Base-by-base conservation (phyloP, 2,329 filamentous ascomycete species). In the Pseudonectria foliicola region DNA sequence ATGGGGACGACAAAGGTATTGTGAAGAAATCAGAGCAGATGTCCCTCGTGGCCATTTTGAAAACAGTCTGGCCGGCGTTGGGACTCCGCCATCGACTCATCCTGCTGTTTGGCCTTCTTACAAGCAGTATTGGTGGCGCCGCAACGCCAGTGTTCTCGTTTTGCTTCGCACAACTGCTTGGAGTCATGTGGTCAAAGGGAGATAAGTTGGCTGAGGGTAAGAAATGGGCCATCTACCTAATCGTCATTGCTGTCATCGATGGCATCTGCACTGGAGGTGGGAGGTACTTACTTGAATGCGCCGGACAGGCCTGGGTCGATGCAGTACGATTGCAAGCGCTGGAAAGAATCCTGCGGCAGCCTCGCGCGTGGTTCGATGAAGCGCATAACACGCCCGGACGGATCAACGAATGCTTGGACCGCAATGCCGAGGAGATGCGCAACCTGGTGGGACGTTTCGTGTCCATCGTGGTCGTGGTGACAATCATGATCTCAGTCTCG, bases 361-460 rank as follows among this genome's bases (percentile, higher is more conserved):
- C 85, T 1, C 79, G 74, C 41, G 61, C 72, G 4, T 96, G 88
- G 81, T 94, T 94, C 48, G 80, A 87, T 43, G 65, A 71, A 32
- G 68, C 81, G 2, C 67, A 69, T 24, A 84, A 92, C 55, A 75
- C 72, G 0, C 64, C 82, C 0, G 66, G 69, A 1, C 68, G 70
- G 2, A 68, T 96, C 27, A 77, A 71, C 1, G 79, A 85, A 40
- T 82, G 74, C 29, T 70, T 96, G 0, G 86, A 94, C 50, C 75
- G 82, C 12, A 85, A 86, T 49, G 84, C 82, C 0, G 88, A 96
- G 55, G 87, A 95, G 54, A 89, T 92, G 75, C 75, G 85, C 7
- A 88, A 85, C 47, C 64, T 96, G 0, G 70, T 94, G 0, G 83
- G 85, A 2, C 75, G 83, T 2, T 94, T 95, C 51, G 70, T 81